Base-by-base conservation (phyloP, 1,139 yeast genomes). In the Geotrichum bryndzae region DNA sequence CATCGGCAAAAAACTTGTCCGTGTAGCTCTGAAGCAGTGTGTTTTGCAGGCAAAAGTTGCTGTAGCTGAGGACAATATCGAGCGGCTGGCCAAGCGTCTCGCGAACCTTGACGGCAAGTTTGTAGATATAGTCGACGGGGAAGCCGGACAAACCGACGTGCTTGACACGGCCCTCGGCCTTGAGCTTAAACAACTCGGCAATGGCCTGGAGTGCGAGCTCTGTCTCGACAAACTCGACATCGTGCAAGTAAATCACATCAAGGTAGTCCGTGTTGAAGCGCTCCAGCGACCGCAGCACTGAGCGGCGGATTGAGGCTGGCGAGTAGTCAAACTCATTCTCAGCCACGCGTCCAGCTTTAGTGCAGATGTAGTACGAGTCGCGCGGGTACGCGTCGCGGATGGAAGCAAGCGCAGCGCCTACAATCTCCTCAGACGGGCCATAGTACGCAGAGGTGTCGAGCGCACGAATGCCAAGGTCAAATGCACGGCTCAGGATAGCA, bases 381-480 rank as follows among this genome's bases (percentile, higher is more conserved):
- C 98, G 80, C 0, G 84, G 79, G 70, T 80, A 78, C 54, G 81
- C 80, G 2, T 69, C 68, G 5, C 70, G 67, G 51, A 85, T 69
- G 10, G 77, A 66, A 33, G 72, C 68, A 65, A 92, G 75, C 0
- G 92, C 94, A 10, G 78, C 66, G 0, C 98, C 98, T 3, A 90
- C 73, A 31, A 91, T 71, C 45, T 76, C 80, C 70, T 92, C 98
- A 3, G 96, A 88, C 0, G 91, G 91, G 0, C 97, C 98, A 71
- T 92, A 92, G 74, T 90, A 92, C 1, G 97, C 96, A 0, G 96
- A 88, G 0, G 97, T 90, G 71, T 94, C 98, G 53, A 92, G 77
- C 1, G 96, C 95, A 58, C 82, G 81, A 64, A 90, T 77, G 0
- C 97, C 97, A 31, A 79, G 73, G 27, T 77, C 75, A 68, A 90